Base-by-base conservation (phyloP, 129 eudicot genomes). In the Flaveria trinervia region DNA sequence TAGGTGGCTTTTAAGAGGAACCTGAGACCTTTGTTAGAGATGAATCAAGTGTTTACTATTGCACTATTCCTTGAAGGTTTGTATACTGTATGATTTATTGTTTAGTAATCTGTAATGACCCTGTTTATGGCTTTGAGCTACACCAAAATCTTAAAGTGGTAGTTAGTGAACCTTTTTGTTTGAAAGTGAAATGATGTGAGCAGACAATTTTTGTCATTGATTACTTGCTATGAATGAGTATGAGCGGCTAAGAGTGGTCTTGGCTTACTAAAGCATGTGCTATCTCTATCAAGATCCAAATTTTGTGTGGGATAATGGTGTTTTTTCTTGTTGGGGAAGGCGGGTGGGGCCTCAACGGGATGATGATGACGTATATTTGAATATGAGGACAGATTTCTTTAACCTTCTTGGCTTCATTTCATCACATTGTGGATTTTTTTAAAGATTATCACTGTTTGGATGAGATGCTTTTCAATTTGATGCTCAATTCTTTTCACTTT, bases 271-370 rank as follows among this genome's bases (percentile, higher is more conserved):
- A 76, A 71, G 65, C 81, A 60, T 62, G 81, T 82, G 81, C 89
- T 82, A 69, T 89, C 88, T 79, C 80, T 59, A 77, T 78, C 76
- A 80, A 77, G 79, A 76, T 78, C 87, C 80, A 80, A 30, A 23
- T 75, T 84, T 77, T 83, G 85, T 84, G 85, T 80, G 83, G 84
- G 88, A 85, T 88, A 72, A 86, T 82, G 90, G 82, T 84, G 85
- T 87, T 92, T 89, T 88, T 77, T 88, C 83, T 84, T 82, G 82
- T 79, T 75, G 49, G 70, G 61, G 75, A 74, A 82, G 78, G 70
- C 16, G 60, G 62, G 78, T 64, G 81, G 91, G 92, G 61, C 70
- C 91, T 83, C 49, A 39, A 36, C 7, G 45, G 41, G 17, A 59
- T 80, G 79, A 82, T 88, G 85, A 88, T 88, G 85, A 88, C 77